Percentiles rank a stretch among this genome's conserved stretches.
phyloP scores from a whole-genome alignment of 768 basidiomycete genomes.

The Suillus clintonianus region DNA sequence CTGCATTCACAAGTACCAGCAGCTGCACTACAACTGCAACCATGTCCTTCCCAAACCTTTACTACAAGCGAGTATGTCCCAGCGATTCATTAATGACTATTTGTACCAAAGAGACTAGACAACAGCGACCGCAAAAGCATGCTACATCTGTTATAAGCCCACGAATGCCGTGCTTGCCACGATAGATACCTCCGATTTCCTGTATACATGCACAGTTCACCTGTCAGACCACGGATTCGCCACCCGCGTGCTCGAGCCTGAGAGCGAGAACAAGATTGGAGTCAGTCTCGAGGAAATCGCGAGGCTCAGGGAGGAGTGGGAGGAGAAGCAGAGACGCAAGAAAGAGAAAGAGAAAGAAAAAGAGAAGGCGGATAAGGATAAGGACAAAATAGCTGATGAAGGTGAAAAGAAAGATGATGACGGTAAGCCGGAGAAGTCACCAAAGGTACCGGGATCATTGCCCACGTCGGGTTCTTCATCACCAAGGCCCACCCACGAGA shows the following conservation, averaged over 20 bases:
- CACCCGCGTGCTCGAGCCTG: constrained; percentile 44
- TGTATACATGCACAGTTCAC: constrained; percentile 85
- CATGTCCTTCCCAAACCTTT: constrained; percentile 82
- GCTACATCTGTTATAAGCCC: constrained; percentile 77
- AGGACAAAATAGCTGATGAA: constrained; percentile 32
- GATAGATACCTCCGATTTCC: constrained; percentile 77
- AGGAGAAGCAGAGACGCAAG: constrained; percentile 67
- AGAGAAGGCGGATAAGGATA: constrained; percentile 28
- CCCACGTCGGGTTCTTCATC: constrained; percentile 31
- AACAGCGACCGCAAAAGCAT: constrained; percentile 75
- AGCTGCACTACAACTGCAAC: background rate
- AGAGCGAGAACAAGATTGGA: constrained; percentile 36
- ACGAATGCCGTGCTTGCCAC: constrained; percentile 87
- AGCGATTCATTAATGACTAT: constrained; percentile 4
- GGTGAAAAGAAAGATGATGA: constrained; percentile 40
- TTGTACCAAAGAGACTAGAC: constrained; percentile 45
- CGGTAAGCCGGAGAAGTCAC: constrained; percentile 23
- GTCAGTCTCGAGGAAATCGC: constrained; percentile 71
- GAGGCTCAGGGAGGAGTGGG: constrained; percentile 80
- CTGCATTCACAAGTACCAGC: background rate
- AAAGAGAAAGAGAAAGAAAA: constrained; percentile 51
- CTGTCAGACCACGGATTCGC: constrained; percentile 81
- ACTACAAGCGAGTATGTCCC: constrained; percentile 81
- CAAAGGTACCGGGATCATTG: constrained; percentile 24
- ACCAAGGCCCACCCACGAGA: constrained; percentile 58